Evolutionary conservation across 148 eudicot species (phyloP).

Genomic region (Talinum fruticosum): DNA sequence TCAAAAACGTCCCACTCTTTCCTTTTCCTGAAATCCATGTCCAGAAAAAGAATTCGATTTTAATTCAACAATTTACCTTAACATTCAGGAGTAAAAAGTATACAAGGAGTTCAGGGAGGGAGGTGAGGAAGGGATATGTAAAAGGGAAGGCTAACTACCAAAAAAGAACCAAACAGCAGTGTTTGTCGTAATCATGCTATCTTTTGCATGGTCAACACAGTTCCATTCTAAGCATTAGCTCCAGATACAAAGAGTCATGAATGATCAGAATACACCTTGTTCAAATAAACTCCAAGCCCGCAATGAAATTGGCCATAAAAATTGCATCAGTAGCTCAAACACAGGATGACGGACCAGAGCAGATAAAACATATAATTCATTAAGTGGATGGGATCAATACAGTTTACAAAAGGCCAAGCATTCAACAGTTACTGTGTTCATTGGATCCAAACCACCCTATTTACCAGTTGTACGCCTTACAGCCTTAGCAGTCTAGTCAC

Average conservation of each 20-base stretch:
- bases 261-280: neutral
- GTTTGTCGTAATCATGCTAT: neutral
- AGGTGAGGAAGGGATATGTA: neutral
- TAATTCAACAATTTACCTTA: neutral
- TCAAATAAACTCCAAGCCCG: neutral
- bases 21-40: conserved; percentile 58
- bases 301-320: neutral
- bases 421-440: too few species aligned
- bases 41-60: neutral
- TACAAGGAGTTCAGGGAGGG: neutral
- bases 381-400: too few species aligned
- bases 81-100: neutral
- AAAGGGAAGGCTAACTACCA: neutral
- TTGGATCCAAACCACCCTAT: too few species aligned
- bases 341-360: too few species aligned
- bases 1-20: conserved; percentile 94
- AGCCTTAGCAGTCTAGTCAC: too few species aligned
- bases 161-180: neutral
- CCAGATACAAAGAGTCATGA: neutral
- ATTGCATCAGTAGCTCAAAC: too few species aligned
- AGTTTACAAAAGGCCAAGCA: too few species aligned
- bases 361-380: too few species aligned
- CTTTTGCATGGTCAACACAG: too few species aligned
- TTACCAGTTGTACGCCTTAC: too few species aligned
- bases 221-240: neutral